These are phyloP conservation scores for Mycena haematopus DNA, from an alignment of 768 basidiomycete species.

Conservation along the genomic window DNA sequence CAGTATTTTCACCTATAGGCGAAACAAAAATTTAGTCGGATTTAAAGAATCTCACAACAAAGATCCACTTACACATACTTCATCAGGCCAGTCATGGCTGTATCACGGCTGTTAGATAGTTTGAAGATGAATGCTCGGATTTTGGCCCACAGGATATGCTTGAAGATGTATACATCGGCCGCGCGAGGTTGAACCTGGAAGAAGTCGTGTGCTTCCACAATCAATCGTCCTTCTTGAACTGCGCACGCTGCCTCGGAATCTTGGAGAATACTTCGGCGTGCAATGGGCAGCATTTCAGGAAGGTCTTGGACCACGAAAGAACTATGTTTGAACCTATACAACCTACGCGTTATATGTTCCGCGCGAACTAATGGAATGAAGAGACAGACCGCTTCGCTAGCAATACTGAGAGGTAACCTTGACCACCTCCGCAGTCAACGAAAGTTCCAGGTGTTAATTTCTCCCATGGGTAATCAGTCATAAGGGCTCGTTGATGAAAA, in stretches of 20 bases:
- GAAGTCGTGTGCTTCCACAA: constrained; percentile 5
- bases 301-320: constrained; percentile 6
- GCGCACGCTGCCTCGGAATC: neutral
- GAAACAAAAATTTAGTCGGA: neutral
- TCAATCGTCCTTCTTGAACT: neutral
- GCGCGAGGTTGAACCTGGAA: constrained; percentile 5
- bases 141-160: constrained; percentile 1
- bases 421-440: constrained; percentile 10
- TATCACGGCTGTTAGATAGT: neutral
- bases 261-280: neutral
- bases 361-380: neutral
- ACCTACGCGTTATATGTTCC: neutral
- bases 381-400: neutral
- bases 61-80: neutral
- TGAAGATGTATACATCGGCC: constrained; percentile 11
- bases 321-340: neutral
- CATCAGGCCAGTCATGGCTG: constrained; percentile 1
- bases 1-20: neutral
- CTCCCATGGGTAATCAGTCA: constrained; percentile 7
- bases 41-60: neutral
- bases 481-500: neutral
- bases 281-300: neutral
- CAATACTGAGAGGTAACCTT: constrained; percentile 1
- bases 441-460: neutral
- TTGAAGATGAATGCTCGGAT: neutral